Evolutionary conservation across 148 eudicot species (phyloP), one percentile per base, ranked within the genome.

Genomic region (Gaultheria prostrata): DNA sequence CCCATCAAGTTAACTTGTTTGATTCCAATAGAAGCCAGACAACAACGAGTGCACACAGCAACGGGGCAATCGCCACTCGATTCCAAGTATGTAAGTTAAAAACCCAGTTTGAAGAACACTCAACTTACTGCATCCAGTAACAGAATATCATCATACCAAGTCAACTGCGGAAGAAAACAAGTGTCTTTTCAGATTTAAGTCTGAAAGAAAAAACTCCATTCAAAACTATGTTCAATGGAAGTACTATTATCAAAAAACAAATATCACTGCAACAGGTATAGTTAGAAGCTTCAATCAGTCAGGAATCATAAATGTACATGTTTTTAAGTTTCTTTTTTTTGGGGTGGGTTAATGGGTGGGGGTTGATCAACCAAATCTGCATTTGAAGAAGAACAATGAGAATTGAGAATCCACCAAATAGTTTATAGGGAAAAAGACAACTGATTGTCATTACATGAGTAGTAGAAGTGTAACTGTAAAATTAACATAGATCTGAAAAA

Each of bases 1-100:
- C 98, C 98, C 98, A 95, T 95, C 84, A 63, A 56, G 67, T 82
- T 48, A 70, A 80, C 84, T 78, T 75, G 28, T 35, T 17, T 67
- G 17, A 76, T 56, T 51, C 21, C 84, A 82, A 71, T 13, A 82
- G 71, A 84, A 56, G 81, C 74, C 82, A 84, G 78, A 82, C 54
- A 84, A 86, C 82, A 77, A 83, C 79, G 78, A 82, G 65, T 82
- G 67, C 79, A 4, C 43, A 39, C 43, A 39, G 72, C 35, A 76
- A 43, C 13, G 71, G 18, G 53, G 32, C 48, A 56, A 32, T 61
- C 28, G 11, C 28, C 33, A 61, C 53, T 15, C 28, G 43, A 20
- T 51, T 69, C 69, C 79, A 76, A 39, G 21, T 77, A 69, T n/a
- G 39, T 74, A 75, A 84, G 74, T 85, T 78, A 86, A 84, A 72